Percentiles rank a stretch among this genome's conserved stretches.
These are phyloP conservation scores for Entomortierella parvispora DNA, from an alignment of 192 early-diverging fungal genomes.

Conservation along the genomic window DNA sequence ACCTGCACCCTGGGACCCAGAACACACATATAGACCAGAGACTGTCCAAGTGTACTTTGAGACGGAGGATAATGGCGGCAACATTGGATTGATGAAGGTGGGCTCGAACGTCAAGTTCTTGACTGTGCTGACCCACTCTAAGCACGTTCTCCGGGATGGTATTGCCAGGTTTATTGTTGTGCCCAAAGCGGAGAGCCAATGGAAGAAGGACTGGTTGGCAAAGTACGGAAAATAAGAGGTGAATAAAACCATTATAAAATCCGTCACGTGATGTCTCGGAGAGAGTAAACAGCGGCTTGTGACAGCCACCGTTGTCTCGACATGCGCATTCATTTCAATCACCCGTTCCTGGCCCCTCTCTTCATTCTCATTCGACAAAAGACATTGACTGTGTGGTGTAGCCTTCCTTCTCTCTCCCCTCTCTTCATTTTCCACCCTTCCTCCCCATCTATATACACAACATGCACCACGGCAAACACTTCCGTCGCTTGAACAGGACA, in stretches of 20 bases:
- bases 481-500: constrained; percentile 70
- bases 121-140: constrained; percentile 68
- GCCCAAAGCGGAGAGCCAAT: constrained; percentile 60
- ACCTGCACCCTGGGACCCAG: constrained; percentile 86
- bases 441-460: constrained; percentile 9
- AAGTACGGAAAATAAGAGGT: constrained; percentile 44
- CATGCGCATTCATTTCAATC: not conserved
- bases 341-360: not conserved
- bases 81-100: constrained; percentile 71
- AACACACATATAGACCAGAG: constrained; percentile 72
- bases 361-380: not conserved
- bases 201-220: constrained; percentile 53
- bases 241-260: not conserved
- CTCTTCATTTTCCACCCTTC: not conserved
- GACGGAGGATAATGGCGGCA: constrained; percentile 56
- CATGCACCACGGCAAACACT: constrained; percentile 71
- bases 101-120: constrained; percentile 69
- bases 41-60: constrained; percentile 87
- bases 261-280: not conserved
- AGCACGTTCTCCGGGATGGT: constrained; percentile 84
- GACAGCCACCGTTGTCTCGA: too few species aligned
- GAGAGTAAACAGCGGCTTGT: constrained; percentile 17
- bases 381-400: too few species aligned
- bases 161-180: constrained; percentile 89
- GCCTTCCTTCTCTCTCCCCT: not conserved